Evolutionary conservation across 2,329 filamentous ascomycete genomes (phyloP).

Genomic region (Phaeoacremonium minimum): DNA sequence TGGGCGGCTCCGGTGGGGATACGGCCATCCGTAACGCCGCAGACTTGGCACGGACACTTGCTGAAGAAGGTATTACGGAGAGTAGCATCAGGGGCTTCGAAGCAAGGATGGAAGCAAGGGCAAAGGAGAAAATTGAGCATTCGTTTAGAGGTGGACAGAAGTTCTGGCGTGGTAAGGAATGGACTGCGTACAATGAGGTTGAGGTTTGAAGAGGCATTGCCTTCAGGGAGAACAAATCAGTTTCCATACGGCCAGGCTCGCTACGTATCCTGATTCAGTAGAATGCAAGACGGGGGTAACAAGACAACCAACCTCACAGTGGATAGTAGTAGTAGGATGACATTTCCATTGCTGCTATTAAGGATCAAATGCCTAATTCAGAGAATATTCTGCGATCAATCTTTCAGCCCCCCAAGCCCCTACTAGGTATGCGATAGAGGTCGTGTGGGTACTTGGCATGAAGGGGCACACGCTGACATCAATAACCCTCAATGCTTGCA

Average conservation of each 20-base stretch:
- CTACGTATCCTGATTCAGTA: too few species aligned
- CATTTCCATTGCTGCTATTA: too few species aligned
- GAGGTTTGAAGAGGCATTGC: background rate
- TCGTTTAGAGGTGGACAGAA: conserved; percentile 20
- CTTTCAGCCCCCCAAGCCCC: too few species aligned
- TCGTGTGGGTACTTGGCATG: too few species aligned
- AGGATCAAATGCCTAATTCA: too few species aligned
- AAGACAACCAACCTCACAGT: too few species aligned
- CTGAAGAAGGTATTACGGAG: conserved; percentile 12
- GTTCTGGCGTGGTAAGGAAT: conserved; percentile 19
- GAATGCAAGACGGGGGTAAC: background rate
- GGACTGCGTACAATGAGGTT: conserved; percentile 5
- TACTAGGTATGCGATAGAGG: too few species aligned
- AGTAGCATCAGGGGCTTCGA: conserved; percentile 14
- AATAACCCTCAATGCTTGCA: too few species aligned
- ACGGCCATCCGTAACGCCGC: conserved; percentile 19
- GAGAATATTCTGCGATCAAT: too few species aligned
- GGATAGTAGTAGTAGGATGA: too few species aligned
- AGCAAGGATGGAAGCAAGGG: conserved; percentile 16
- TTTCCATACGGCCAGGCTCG: background rate
- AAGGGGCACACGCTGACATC: too few species aligned
- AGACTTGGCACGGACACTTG: conserved; percentile 17
- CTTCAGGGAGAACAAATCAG: background rate
- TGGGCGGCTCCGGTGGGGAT: conserved; percentile 22
- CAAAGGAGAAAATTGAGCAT: conserved; percentile 21